These are phyloP conservation scores for Lipomyces orientalis DNA, from an alignment of 805 yeast genomes.

Conservation along the genomic window DNA sequence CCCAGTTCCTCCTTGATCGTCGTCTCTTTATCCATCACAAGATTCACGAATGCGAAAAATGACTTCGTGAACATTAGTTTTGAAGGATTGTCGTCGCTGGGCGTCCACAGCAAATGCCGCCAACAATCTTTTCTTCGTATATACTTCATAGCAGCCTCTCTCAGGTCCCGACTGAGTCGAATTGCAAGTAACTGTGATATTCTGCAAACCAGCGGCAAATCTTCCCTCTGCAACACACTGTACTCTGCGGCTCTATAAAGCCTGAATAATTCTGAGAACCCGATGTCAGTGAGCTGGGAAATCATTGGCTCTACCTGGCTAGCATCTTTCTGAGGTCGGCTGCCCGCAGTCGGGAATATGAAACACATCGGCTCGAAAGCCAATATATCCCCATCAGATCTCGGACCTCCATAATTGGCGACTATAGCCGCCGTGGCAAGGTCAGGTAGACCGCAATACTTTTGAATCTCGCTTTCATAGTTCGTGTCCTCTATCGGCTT, in stretches of 20 bases:
- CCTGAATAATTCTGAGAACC: not conserved
- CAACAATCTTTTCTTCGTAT: not conserved
- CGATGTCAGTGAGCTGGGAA: not conserved
- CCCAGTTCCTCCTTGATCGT: not conserved
- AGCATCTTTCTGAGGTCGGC: not conserved
- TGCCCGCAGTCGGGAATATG: not conserved
- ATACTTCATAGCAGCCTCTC: not conserved
- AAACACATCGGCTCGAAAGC: not conserved
- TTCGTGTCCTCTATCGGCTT: not conserved
- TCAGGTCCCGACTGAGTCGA: not conserved
- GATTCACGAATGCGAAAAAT: not conserved
- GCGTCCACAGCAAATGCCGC: conserved; percentile 8
- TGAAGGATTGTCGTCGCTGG: not conserved
- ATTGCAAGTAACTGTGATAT: not conserved
- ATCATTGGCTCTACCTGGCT: not conserved
- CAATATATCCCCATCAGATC: not conserved
- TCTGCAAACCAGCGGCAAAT: not conserved
- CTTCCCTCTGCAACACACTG: not conserved
- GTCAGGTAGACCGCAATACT: not conserved
- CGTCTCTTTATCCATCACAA: not conserved
- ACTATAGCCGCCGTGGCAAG: not conserved
- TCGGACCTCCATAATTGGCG: not conserved
- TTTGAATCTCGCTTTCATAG: not conserved
- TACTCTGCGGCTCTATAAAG: not conserved
- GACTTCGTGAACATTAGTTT: not conserved